Evolutionary conservation across 2,329 filamentous ascomycete species (phyloP).

Genomic region (Alternaria rosae): DNA sequence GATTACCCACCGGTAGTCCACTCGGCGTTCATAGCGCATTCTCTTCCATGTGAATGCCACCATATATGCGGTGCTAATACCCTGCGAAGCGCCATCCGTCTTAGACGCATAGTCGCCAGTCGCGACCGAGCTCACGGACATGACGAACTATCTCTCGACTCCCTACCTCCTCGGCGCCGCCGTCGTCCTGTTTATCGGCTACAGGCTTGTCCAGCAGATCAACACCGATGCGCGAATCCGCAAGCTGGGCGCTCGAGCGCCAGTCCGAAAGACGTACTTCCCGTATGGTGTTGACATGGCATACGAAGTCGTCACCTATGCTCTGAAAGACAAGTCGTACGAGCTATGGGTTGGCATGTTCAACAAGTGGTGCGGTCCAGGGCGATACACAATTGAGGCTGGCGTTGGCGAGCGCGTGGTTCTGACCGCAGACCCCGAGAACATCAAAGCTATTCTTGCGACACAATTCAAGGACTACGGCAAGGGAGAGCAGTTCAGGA

Average conservation of each 20-base stretch:
- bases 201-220: slow-evolving; percentile 27
- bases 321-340: slow-evolving; percentile 63
- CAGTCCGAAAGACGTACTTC: slow-evolving; percentile 46
- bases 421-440: slow-evolving; percentile 83
- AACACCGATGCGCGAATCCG: slow-evolving; percentile 48
- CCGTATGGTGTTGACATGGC: slow-evolving; percentile 70
- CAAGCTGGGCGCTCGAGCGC: slow-evolving; percentile 56
- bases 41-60: slow-evolving; percentile 8
- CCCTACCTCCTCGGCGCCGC: slow-evolving; percentile 33
- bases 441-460: slow-evolving; percentile 89
- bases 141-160: slow-evolving; percentile 23
- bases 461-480: slow-evolving; percentile 87
- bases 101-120: slow-evolving; percentile 3
- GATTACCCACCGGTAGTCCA: neutral
- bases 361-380: slow-evolving; percentile 42
- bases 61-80: slow-evolving; percentile 9
- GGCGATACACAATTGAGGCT: slow-evolving; percentile 67
- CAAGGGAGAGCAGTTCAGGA: slow-evolving; percentile 78
- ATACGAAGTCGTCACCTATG: slow-evolving; percentile 61
- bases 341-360: slow-evolving; percentile 68
- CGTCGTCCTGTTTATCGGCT: slow-evolving; percentile 27
- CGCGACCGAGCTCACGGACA: slow-evolving; percentile 33
- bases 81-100: neutral
- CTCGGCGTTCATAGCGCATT: neutral
- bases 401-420: slow-evolving; percentile 67